These are phyloP conservation scores for Globisporangium takayamanum DNA, from an alignment of 352 stramenopile genomes.

Conservation along the genomic window DNA sequence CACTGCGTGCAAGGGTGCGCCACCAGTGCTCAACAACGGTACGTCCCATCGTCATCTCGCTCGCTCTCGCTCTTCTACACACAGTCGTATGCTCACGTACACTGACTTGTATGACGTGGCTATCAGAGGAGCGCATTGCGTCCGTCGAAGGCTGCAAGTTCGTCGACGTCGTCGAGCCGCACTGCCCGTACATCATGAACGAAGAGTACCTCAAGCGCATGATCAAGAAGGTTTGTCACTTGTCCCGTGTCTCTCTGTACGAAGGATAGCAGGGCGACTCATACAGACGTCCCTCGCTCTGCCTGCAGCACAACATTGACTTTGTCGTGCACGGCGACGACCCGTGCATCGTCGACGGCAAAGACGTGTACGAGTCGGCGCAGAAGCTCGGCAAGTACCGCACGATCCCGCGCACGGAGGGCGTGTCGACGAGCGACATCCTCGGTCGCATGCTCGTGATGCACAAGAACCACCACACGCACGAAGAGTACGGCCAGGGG, in stretches of 20 bases:
- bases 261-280: background rate
- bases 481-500: conserved; percentile 72
- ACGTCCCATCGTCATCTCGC: background rate
- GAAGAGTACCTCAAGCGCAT: conserved; percentile 96
- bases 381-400: conserved; percentile 95
- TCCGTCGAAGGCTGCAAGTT: conserved; percentile 98
- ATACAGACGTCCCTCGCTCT: background rate
- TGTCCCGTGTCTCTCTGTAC: background rate
- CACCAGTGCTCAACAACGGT: conserved; percentile 95
- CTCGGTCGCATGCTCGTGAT: conserved; percentile 97
- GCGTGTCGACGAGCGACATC: conserved; percentile 98
- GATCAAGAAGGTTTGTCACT: conserved; percentile 81
- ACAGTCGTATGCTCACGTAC: background rate
- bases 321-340: conserved; percentile 99
- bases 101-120: background rate
- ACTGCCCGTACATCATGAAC: conserved; percentile 99
- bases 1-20: conserved; percentile 92
- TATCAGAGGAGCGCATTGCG: conserved; percentile 89
- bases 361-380: conserved; percentile 97
- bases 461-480: conserved; percentile 91
- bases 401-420: conserved; percentile 94
- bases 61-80: background rate
- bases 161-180: conserved; percentile 95
- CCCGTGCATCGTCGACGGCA: conserved; percentile 97
- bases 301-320: conserved; percentile 90